These are phyloP conservation scores for Ogataea kodamae DNA, from an alignment of 805 yeast genomes.

Conservation along the genomic window DNA sequence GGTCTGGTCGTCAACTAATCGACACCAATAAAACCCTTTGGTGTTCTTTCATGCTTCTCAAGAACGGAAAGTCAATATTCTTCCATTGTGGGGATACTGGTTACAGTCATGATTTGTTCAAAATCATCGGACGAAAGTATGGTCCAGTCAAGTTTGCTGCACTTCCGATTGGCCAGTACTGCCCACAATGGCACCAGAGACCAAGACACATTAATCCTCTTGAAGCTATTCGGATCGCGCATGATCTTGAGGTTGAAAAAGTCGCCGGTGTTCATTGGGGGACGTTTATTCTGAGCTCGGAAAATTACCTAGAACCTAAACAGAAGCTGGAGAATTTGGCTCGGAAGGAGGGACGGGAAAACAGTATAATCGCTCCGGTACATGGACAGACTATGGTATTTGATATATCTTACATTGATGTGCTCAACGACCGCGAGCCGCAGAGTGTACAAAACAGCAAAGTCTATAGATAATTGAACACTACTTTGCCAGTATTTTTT, in stretches of 20 bases:
- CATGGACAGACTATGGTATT: constrained; percentile 70
- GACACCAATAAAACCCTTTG: constrained; percentile 82
- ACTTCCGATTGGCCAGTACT: constrained; percentile 92
- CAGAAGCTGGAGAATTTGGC: constrained; percentile 52
- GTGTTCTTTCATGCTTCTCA: constrained; percentile 78
- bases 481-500: constrained; percentile 1
- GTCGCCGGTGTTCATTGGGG: constrained; percentile 97
- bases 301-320: constrained; percentile 83
- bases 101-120: constrained; percentile 69
- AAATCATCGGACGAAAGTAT: constrained; percentile 56
- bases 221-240: constrained; percentile 68
- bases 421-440: constrained; percentile 13
- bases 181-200: constrained; percentile 90
- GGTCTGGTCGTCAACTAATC: constrained; percentile 84
- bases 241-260: constrained; percentile 54
- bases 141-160: constrained; percentile 68
- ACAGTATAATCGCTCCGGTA: constrained; percentile 59
- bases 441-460: constrained; percentile 15
- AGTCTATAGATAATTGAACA: constrained; percentile 6
- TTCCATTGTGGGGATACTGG: constrained; percentile 98
- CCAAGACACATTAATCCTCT: constrained; percentile 84
- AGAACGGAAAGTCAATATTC: constrained; percentile 64
- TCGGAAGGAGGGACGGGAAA: constrained; percentile 30
- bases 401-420: constrained; percentile 32
- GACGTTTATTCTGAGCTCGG: constrained; percentile 85